Evolutionary conservation across 345 rosid genomes (phyloP), one percentile per base, ranked within the genome.

Genomic region (Gossypium arboreum): DNA sequence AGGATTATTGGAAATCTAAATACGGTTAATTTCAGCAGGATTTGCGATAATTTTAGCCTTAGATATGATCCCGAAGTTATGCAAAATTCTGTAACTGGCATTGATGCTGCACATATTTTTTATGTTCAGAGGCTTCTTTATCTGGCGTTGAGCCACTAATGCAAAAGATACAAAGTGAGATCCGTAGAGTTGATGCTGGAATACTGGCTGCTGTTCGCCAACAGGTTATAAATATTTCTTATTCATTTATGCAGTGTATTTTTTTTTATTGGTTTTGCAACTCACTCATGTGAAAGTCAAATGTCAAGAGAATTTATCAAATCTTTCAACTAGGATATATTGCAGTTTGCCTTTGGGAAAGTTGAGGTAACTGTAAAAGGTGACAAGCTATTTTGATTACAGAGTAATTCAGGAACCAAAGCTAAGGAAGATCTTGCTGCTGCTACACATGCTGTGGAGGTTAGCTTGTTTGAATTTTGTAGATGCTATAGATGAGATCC

Each of bases 381-480:
- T 68, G 51, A 16, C 58, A 52, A 20, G 68, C 59, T 65, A 24
- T 58, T 81, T 25, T 81, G 75, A 59, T 76, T 86, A 58, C 88
- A 95, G 99, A 95, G 99, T 79, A 93, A 93, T 77, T 95, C 99
- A 2, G 97, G 99, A 79, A 91, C 91, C 39, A 95, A 91, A 87
- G 98, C 98, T 20, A 93, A 95, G 83, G 98, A 95, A 87, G 99
- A 95, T 86, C 98, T 95, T 85, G 97, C 98, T 81, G 93, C 97
- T 84, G 98, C 98, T 79, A 95, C 97, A n/a, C 84, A 74, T 79
- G 98, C 98, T 84, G 99, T 95, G 66, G 85, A 95, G 98, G 99
- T 91, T 79, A 81, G 91, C 76, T 74, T 68, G 48, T 60, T 12
- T 15, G 70, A 74, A 27, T 12, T 24, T 69, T 50, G 20, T 18